Evolutionary conservation across 176 grass and related monocot species (phyloP).

Genomic region (Neostapfia colusana): DNA sequence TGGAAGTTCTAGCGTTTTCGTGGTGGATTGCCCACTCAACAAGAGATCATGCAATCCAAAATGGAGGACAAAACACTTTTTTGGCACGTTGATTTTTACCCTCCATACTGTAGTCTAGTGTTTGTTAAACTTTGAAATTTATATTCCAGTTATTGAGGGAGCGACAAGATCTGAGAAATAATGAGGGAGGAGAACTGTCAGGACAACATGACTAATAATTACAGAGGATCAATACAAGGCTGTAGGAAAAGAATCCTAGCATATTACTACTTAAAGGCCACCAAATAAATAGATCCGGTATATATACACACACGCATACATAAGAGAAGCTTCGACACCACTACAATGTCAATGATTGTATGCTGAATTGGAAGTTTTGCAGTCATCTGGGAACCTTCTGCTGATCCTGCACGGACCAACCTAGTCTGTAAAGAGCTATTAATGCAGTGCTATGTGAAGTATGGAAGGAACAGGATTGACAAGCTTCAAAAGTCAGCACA

Average conservation of each 20-base stretch:
- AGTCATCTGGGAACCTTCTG: background rate
- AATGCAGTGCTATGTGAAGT: background rate
- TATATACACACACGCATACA: too few species aligned
- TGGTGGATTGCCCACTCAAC: background rate
- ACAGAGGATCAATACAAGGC: background rate
- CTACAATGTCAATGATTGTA: slow-evolving; percentile 21
- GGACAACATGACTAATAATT: slow-evolving; percentile 34
- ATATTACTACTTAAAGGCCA: background rate
- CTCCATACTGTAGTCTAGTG: background rate
- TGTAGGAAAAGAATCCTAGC: background rate
- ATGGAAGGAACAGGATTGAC: background rate
- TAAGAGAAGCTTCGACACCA: slow-evolving; percentile 16
- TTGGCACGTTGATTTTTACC: background rate
- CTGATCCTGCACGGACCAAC: background rate
- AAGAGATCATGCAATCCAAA: background rate
- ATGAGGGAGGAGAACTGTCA: background rate
- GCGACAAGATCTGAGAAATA: background rate
- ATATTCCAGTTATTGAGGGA: background rate
- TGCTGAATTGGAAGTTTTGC: slow-evolving; percentile 19
- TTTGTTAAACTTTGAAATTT: slow-evolving; percentile 34
- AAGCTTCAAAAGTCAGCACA: background rate
- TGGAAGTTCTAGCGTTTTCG: background rate
- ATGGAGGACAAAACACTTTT: too few species aligned
- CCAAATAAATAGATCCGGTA: too few species aligned
- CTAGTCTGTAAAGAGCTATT: background rate